Percentiles rank a stretch among this genome's conserved stretches.
Conservation (phyloP, 441 rosid genomes). For the Gossypium armourianum region DNA sequence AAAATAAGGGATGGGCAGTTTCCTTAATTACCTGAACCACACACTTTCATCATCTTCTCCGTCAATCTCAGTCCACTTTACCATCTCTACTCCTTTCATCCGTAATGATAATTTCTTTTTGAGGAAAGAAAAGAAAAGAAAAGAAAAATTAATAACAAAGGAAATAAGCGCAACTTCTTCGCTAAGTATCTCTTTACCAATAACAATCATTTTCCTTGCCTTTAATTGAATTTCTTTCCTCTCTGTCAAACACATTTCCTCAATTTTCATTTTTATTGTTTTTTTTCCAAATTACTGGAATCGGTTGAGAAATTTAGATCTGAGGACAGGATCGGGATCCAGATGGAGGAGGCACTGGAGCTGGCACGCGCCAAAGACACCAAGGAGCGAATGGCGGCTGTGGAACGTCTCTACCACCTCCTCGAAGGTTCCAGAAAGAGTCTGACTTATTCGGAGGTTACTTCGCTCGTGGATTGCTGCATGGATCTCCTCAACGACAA, state of each 20-base stretch:
- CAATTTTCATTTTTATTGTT: neutral
- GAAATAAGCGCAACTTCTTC: conserved; percentile 25
- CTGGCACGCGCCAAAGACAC: conserved; percentile 93
- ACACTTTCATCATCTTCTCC: conserved; percentile 25
- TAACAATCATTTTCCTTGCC: conserved; percentile 10
- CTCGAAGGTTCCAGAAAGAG: conserved; percentile 82
- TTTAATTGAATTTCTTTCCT: neutral
- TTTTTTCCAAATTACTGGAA: neutral
- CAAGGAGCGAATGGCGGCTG: conserved; percentile 96
- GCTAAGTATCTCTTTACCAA: conserved; percentile 22
- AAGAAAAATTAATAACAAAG: neutral
- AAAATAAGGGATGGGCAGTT: conserved; percentile 17
- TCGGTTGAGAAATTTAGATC: conserved; percentile 29
- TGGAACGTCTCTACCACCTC: conserved; percentile 76
- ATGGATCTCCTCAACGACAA: conserved; percentile 89
- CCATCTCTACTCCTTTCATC: conserved; percentile 4
- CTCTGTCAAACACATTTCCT: conserved; percentile 6
- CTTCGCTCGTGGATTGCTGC: conserved; percentile 83
- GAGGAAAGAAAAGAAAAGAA: no score
- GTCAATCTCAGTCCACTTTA: conserved; percentile 18
- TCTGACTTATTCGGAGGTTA: conserved; percentile 56
- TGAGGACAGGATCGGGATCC: conserved; percentile 33
- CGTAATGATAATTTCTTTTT: neutral
- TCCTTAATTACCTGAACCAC: conserved; percentile 10
- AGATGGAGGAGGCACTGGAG: conserved; percentile 91